Evolutionary conservation across 306 rosid genomes (phyloP), one percentile per base, ranked within the genome.

Genomic region (peach (Prunus persica)): DNA sequence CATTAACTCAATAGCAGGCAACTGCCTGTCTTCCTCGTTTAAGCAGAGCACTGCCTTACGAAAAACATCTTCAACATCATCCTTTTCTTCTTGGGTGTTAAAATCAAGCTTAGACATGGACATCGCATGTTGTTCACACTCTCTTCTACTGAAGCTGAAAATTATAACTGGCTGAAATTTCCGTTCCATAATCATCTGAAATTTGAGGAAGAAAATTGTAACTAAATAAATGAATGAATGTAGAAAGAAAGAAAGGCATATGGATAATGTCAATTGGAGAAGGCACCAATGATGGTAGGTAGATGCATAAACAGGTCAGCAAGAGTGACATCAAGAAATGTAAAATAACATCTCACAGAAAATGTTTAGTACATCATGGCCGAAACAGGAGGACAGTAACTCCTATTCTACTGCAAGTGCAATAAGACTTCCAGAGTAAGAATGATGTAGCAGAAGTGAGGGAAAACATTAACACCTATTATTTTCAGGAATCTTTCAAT

Each of bases 71-170:
- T 92, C 97, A 41, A 95, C 98, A 0, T 83, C 86, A 38, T 95
- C 95, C 84, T 92, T 90, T 73, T 95, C 98, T 47, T 90, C 98
- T 76, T 87, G 79, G 78, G 80, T 86, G 81, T 95, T 95, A 71
- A 95, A 90, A 84, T 95, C 98, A 65, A 95, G 97, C 86, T 95
- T 95, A 79, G 97, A 82, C 98, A 95, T 92, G 51, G 95, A 81
- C 96, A 94, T 91, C 30, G 97, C 98, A 83, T 94, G 98, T 71
- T 91, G 96, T 82, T 94, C 98, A 81, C 94, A 89, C 81, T 94
- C 98, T 85, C 96, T 91, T 84, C 98, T 89, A 80, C 98, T 91
- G 82, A 91, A 94, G 90, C 98, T 94, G 82, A 94, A 94, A 69
- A 94, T 87, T 72, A 94, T 94, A 64, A 94, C 98, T 20, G 98